A percentile compares a stretch with the other conserved stretches of the same genome.
phyloP scores from a whole-genome alignment of 2,329 filamentous ascomycete species.

The Pseudopithomyces chartarum region DNA sequence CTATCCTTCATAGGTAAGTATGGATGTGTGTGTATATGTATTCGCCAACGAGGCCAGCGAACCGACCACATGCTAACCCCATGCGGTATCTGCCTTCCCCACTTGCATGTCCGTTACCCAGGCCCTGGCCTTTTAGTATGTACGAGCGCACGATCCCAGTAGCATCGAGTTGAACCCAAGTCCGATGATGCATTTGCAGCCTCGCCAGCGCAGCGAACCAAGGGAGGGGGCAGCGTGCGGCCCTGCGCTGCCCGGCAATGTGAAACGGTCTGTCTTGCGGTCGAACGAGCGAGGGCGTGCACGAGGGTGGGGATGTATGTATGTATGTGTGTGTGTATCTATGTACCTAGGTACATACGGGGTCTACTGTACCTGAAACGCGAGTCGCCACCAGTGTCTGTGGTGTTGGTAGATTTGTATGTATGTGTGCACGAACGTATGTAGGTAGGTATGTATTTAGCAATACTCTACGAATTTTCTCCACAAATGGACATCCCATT shows the following conservation, averaged over 20 bases:
- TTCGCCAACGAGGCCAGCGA: background rate
- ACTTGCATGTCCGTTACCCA: background rate
- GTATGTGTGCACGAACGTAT: too few species aligned
- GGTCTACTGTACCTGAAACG: background rate
- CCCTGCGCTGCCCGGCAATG: background rate
- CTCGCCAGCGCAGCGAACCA: background rate
- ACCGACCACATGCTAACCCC: background rate
- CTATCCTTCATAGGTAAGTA: too few species aligned
- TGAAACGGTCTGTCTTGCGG: conserved; percentile 4
- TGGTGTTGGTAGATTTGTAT: background rate
- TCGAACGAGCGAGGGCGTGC: background rate
- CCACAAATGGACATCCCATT: too few species aligned
- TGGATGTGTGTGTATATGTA: too few species aligned
- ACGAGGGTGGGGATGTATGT: too few species aligned
- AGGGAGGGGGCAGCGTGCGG: background rate
- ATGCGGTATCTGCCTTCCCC: background rate
- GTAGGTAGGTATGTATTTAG: too few species aligned
- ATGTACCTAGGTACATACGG: too few species aligned
- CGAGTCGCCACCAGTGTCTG: background rate
- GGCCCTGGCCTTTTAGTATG: background rate
- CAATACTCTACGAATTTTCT: too few species aligned
- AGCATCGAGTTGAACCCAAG: conserved; percentile 9
- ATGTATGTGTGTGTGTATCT: too few species aligned
- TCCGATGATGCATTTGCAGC: conserved; percentile 1
- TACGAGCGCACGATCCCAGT: conserved; percentile 7